Evolutionary conservation across 177 flowering plant species (phyloP).

Genomic region (Vitis hybrid): DNA sequence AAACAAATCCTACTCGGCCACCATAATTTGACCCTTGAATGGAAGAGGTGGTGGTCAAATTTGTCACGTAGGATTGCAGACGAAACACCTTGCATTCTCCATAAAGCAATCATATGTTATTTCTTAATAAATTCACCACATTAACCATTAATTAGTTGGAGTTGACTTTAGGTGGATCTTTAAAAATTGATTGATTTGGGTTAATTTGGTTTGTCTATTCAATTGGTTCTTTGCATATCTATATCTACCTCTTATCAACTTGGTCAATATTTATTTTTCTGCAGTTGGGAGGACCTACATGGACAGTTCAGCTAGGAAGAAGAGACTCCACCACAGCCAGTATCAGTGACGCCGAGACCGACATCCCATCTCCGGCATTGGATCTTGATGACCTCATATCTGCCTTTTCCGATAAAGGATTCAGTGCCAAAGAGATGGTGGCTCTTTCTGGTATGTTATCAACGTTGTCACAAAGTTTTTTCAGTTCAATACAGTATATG

Average conservation of each 20-base stretch:
- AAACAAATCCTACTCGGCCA: too few species aligned
- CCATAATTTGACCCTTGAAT: neutral
- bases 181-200: too few species aligned
- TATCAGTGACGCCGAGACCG: slow-evolving; percentile 24
- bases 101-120: too few species aligned
- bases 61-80: too few species aligned
- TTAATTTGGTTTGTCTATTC: too few species aligned
- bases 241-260: too few species aligned
- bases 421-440: slow-evolving; percentile 33
- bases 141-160: too few species aligned
- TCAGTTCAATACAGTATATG: neutral
- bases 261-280: neutral
- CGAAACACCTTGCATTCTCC: too few species aligned
- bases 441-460: slow-evolving; percentile 36
- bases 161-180: too few species aligned
- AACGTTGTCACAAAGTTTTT: neutral
- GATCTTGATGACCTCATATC: slow-evolving; percentile 31
- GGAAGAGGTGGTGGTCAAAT: too few species aligned
- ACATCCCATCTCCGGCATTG: slow-evolving; percentile 34
- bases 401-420: slow-evolving; percentile 32
- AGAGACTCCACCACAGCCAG: slow-evolving; percentile 52
- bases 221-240: too few species aligned
- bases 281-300: slow-evolving; percentile 44
- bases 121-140: too few species aligned
- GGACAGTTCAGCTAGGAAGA: slow-evolving; percentile 44